Evolutionary conservation across 2,329 filamentous ascomycete species (phyloP), one percentile per base, ranked within the genome.

Genomic region (Cladosporium sp.): DNA sequence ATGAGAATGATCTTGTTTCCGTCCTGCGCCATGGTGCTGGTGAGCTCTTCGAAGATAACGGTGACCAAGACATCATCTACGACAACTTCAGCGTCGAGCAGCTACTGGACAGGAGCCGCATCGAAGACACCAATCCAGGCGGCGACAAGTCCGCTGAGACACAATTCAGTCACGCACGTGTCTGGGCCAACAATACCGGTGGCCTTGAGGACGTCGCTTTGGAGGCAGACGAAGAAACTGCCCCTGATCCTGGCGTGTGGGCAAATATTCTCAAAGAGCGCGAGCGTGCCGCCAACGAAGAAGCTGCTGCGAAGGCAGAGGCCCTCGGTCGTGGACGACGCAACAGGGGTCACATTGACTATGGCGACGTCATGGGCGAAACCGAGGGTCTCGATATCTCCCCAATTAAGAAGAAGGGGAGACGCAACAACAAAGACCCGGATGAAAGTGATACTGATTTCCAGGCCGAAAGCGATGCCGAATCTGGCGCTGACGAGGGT

Each of bases 1-100:
- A 82, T 7, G 83, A 84, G 7, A 78, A 86, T 53, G 90, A 97
- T 62, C 72, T 97, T 4, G 90, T 95, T 60, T 88, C 88, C 0
- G 91, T 97, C 54, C 77, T 99, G 34, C 86, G 85, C 58, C 87
- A 95, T 63, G 93, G 93, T 47, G 91, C 92, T 0, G 83, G 87
- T 52, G 88, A 91, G 9, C 73, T 99, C 3, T 97, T 99, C 65
- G 80, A 85, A 43, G 87, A 93, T 20, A 80, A 85, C 47, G 77
- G 84, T 52, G 82, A 84, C 56, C 73, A 82, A 7, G 84, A 90
- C 51, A 91, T 97, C 53, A 78, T 78, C 4, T 99, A 96, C 62
- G 90, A 96, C 62, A 74, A 80, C 1, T 80, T 83, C 1, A 87
- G 88, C 0, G 83, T 99, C n/a, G 89, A 96, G 47, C 89, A 86